Conservation (phyloP, 768 basidiomycete species). For the Cyathus striatus region DNA sequence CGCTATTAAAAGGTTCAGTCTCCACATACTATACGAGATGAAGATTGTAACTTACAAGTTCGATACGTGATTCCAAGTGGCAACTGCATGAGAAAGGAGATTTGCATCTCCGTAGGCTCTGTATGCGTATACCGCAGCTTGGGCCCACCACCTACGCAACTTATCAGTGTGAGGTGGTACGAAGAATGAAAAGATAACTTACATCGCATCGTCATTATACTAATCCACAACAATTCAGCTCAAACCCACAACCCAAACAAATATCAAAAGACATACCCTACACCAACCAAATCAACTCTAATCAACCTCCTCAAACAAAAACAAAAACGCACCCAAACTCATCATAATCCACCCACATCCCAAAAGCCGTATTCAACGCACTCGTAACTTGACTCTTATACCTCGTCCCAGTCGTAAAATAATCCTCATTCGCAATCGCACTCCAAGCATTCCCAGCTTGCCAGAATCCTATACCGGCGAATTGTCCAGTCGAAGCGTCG, state of each 20-base stretch:
- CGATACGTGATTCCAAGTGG: constrained; percentile 45
- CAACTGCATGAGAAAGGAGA: constrained; percentile 36
- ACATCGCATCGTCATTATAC: constrained; percentile 49
- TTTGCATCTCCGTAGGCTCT: constrained; percentile 40
- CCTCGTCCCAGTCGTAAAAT: constrained; percentile 25
- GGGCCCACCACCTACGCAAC: constrained; percentile 44
- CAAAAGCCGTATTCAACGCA: constrained; percentile 36
- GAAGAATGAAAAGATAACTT: constrained; percentile 10
- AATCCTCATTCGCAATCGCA: constrained; percentile 44
- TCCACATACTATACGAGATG: not conserved
- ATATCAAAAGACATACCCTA: constrained; percentile 10
- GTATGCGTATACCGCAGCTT: constrained; percentile 43
- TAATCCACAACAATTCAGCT: constrained; percentile 5
- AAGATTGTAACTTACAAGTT: constrained; percentile 31
- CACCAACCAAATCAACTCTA: constrained; percentile 2
- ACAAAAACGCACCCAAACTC: constrained; percentile 27
- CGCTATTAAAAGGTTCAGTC: constrained; percentile 25
- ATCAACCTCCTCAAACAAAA: not conserved
- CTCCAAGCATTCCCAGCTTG: constrained; percentile 48
- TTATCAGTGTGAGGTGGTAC: not conserved
- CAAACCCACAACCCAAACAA: not conserved
- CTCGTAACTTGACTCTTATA: constrained; percentile 31
- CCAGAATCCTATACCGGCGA: constrained; percentile 26
- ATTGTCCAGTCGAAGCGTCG: constrained; percentile 11
- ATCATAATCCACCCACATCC: constrained; percentile 34